Conservation (phyloP, 495 filamentous ascomycete genomes). For the Talaromyces wortmannii region DNA sequence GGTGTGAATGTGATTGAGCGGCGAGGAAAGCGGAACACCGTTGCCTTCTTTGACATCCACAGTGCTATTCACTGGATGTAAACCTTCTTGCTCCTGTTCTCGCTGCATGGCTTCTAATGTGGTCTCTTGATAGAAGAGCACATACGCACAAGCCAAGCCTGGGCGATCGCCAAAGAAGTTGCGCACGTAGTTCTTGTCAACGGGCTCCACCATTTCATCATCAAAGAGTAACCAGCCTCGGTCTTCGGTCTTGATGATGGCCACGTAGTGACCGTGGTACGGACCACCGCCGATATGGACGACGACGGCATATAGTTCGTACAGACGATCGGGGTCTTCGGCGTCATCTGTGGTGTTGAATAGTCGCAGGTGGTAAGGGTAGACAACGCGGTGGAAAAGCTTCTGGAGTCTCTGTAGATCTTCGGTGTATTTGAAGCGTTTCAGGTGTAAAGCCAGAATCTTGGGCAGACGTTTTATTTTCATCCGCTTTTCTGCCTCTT, state of each 20-base stretch:
- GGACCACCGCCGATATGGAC: conserved; percentile 98
- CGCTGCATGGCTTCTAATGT: conserved; percentile 80
- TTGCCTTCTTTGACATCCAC: conserved; percentile 51
- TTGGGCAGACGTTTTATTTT: conserved; percentile 94
- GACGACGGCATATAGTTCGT: conserved; percentile 97
- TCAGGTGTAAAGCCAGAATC: conserved; percentile 86
- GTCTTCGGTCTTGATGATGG: conserved; percentile 96
- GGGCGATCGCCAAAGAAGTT: conserved; percentile 96
- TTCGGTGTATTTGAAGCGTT: conserved; percentile 97
- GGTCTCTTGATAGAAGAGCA: conserved; percentile 96
- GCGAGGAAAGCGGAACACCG: conserved; percentile 19
- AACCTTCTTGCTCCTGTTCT: conserved; percentile 75
- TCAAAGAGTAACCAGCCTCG: conserved; percentile 94
- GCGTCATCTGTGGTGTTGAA: conserved; percentile 99
- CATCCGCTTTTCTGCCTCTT: conserved; percentile 98
- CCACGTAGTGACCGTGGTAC: conserved; percentile 95
- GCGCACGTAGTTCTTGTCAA: conserved; percentile 91
- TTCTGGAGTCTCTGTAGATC: conserved; percentile 91
- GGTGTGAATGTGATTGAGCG: conserved; percentile 34
- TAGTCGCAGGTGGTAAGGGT: conserved; percentile 90
- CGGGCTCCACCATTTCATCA: conserved; percentile 96
- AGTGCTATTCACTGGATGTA: conserved; percentile 37
- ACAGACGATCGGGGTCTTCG: conserved; percentile 88
- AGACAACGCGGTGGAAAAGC: conserved; percentile 93
- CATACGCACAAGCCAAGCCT: conserved; percentile 89